Conservation (phyloP, 805 yeast species). For the Ogataea ramenticola region DNA sequence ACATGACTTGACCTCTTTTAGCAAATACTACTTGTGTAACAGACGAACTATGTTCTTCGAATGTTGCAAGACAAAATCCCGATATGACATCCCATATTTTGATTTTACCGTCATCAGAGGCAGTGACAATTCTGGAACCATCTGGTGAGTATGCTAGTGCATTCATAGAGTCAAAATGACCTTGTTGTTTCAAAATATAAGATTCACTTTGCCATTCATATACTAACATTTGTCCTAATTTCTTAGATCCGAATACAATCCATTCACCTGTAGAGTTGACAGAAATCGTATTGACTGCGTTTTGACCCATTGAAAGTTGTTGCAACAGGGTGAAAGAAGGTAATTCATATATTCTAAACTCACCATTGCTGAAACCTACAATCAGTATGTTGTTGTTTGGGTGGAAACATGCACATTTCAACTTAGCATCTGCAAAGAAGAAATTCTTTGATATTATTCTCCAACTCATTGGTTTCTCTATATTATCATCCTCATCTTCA, state of each 20-base stretch:
- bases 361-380: conserved; percentile 86
- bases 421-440: conserved; percentile 63
- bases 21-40: conserved; percentile 87
- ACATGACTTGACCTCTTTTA: conserved; percentile 82
- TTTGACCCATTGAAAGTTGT: conserved; percentile 86
- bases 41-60: conserved; percentile 83
- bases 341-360: conserved; percentile 83
- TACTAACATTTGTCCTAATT: conserved; percentile 87
- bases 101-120: conserved; percentile 93
- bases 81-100: conserved; percentile 93
- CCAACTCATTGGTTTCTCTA: conserved; percentile 57
- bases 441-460: conserved; percentile 71
- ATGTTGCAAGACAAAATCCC: conserved; percentile 89
- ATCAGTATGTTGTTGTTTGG: conserved; percentile 62
- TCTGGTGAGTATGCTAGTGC: conserved; percentile 87
- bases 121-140: conserved; percentile 87
- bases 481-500: conserved; percentile 28
- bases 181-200: conserved; percentile 91
- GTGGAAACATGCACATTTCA: conserved; percentile 82
- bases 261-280: conserved; percentile 88
- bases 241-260: conserved; percentile 91
- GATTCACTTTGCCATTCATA: conserved; percentile 99
- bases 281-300: conserved; percentile 74
- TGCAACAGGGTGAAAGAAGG: conserved; percentile 77
- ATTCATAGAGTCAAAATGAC: conserved; percentile 89